Conservation (phyloP, 305 asterid species). For the Solanum hybrid region DNA sequence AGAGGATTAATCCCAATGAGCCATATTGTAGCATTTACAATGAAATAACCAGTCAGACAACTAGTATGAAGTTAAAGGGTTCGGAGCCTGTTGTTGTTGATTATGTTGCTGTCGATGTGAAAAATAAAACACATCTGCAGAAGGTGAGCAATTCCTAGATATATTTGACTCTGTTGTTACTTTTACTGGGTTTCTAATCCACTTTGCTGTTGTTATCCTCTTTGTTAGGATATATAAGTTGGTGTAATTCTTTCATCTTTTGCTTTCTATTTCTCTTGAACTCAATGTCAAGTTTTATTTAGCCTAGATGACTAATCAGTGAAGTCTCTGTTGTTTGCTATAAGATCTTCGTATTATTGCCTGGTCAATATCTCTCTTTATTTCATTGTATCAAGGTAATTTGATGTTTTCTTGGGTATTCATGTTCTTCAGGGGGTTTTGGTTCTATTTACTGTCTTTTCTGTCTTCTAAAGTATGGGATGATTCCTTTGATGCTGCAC, state of each 20-base stretch:
- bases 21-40: slow-evolving; percentile 66
- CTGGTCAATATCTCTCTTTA: neutral
- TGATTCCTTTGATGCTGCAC: neutral
- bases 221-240: neutral
- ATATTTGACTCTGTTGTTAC: neutral
- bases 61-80: slow-evolving; percentile 42
- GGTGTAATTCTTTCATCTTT: neutral
- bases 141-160: slow-evolving; percentile 43
- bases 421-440: neutral
- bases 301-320: neutral
- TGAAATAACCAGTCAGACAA: slow-evolving; percentile 35
- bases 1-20: slow-evolving; percentile 61
- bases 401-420: neutral
- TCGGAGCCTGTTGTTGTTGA: slow-evolving; percentile 73
- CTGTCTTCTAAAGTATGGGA: neutral
- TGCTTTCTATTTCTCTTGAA: neutral
- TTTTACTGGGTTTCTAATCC: neutral
- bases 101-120: slow-evolving; percentile 76
- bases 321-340: neutral
- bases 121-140: slow-evolving; percentile 45
- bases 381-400: neutral
- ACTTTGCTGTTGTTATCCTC: neutral
- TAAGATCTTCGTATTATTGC: neutral
- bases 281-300: neutral
- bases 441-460: neutral